Conservation (phyloP, 768 basidiomycete genomes). For the Nevesoporus exiguus region DNA sequence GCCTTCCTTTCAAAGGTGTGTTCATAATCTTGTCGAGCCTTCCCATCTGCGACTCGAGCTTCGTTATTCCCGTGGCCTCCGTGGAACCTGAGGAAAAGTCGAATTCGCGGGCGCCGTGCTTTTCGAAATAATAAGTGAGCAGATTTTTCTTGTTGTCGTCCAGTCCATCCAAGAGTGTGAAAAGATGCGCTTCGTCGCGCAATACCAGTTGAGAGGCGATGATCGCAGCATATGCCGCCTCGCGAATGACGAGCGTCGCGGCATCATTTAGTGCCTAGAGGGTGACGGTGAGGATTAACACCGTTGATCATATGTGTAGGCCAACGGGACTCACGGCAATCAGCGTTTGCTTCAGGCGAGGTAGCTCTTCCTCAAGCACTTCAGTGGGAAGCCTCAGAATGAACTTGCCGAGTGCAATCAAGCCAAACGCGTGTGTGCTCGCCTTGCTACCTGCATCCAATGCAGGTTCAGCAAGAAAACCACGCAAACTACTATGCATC, state of each 20-base stretch:
- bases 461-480: constrained; percentile 55
- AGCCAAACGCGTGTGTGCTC: constrained; percentile 73
- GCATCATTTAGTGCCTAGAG: constrained; percentile 68
- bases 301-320: background rate
- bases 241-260: constrained; percentile 73
- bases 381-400: constrained; percentile 76
- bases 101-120: constrained; percentile 68
- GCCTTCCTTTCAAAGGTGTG: constrained; percentile 51
- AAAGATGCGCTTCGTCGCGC: constrained; percentile 79
- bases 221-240: constrained; percentile 78
- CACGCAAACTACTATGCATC: constrained; percentile 66
- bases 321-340: constrained; percentile 50
- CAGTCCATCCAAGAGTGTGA: constrained; percentile 73
- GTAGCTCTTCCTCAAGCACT: constrained; percentile 84
- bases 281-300: background rate
- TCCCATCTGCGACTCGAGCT: constrained; percentile 76
- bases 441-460: constrained; percentile 56
- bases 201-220: constrained; percentile 83
- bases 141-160: constrained; percentile 91
- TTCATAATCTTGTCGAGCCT: constrained; percentile 77
- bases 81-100: constrained; percentile 34
- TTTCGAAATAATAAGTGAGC: constrained; percentile 85
- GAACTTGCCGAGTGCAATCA: constrained; percentile 81
- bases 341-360: constrained; percentile 67
- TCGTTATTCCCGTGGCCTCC: constrained; percentile 50